Conservation (phyloP, 164 flowering plant species). For the Nymphaea colorata region DNA sequence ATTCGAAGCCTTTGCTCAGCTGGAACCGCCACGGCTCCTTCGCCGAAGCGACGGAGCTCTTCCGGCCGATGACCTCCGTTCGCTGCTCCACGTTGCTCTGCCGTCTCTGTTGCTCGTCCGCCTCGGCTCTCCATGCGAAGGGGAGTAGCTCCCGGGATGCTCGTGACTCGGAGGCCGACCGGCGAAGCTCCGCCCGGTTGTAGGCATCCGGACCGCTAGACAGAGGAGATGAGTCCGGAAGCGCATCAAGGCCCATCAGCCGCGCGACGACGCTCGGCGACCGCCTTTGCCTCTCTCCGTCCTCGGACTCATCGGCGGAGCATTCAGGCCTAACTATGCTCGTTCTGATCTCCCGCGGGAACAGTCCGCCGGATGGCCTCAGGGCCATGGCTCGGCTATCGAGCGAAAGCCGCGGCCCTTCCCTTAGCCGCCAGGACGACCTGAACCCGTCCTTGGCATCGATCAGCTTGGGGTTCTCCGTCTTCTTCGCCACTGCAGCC, state of each 20-base stretch:
- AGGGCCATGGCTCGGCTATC: conserved; percentile 68
- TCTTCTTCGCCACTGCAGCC: conserved; percentile 19
- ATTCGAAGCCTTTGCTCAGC: conserved; percentile 50
- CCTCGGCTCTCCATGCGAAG: neutral
- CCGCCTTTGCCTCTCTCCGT: conserved; percentile 31
- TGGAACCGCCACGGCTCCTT: conserved; percentile 18
- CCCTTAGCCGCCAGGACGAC: conserved; percentile 65
- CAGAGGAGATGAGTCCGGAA: conserved; percentile 16
- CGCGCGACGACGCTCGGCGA: conserved; percentile 77
- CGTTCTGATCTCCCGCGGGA: conserved; percentile 55
- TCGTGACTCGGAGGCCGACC: conserved; percentile 92
- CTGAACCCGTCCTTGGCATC: neutral
- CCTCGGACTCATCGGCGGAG: conserved; percentile 13
- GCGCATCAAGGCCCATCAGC: conserved; percentile 71
- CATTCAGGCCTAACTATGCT: conserved; percentile 8
- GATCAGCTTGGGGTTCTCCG: conserved; percentile 4
- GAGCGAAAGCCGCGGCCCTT: conserved; percentile 79
- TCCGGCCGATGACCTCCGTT: neutral
- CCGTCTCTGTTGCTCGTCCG: neutral
- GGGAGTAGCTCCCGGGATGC: conserved; percentile 40
- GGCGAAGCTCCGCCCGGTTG: conserved; percentile 47
- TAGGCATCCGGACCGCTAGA: conserved; percentile 16
- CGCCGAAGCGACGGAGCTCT: neutral
- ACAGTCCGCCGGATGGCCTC: conserved; percentile 58
- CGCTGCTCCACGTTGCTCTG: neutral